phyloP scores from a whole-genome alignment of 1,139 yeast genomes.

The Candida sp. region DNA sequence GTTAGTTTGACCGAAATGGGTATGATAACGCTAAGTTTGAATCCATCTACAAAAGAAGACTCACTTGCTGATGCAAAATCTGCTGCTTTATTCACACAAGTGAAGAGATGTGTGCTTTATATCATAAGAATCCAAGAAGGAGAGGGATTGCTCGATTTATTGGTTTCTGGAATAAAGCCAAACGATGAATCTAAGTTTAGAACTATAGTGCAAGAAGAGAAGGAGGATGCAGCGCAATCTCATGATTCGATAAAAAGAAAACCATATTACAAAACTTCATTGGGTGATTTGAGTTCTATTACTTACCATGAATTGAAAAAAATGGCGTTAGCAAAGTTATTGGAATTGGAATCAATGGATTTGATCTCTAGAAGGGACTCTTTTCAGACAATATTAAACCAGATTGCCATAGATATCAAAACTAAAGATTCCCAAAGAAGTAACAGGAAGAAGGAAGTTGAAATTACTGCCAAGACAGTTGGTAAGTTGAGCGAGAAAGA shows the following conservation, averaged over 20 bases:
- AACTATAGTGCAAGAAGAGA: slow-evolving; percentile 52
- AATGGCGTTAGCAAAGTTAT: slow-evolving; percentile 67
- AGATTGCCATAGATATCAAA: slow-evolving; percentile 81
- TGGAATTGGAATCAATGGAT: slow-evolving; percentile 73
- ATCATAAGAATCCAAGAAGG: slow-evolving; percentile 82
- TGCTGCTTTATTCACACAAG: slow-evolving; percentile 66
- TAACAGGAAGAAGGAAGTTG: slow-evolving; percentile 59
- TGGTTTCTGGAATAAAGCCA: slow-evolving; percentile 68
- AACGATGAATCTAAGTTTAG: slow-evolving; percentile 64
- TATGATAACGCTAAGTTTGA: slow-evolving; percentile 35
- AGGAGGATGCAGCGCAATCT: slow-evolving; percentile 19
- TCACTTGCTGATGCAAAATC: slow-evolving; percentile 43
- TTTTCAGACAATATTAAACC: slow-evolving; percentile 77
- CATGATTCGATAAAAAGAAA: slow-evolving; percentile 20
- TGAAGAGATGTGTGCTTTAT: slow-evolving; percentile 76
- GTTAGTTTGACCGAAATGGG: slow-evolving; percentile 42
- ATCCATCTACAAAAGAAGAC: slow-evolving; percentile 50
- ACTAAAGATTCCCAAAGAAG: slow-evolving; percentile 71
- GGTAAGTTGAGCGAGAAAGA: slow-evolving; percentile 62
- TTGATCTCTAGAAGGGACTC: slow-evolving; percentile 63
- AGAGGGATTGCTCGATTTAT: slow-evolving; percentile 64
- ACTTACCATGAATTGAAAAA: slow-evolving; percentile 78
- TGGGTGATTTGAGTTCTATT: slow-evolving; percentile 53
- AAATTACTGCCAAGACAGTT: slow-evolving; percentile 57
- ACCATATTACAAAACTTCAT: slow-evolving; percentile 38